Evolutionary conservation across 1,139 yeast genomes (phyloP).

Genomic region (Pichia terricola): DNA sequence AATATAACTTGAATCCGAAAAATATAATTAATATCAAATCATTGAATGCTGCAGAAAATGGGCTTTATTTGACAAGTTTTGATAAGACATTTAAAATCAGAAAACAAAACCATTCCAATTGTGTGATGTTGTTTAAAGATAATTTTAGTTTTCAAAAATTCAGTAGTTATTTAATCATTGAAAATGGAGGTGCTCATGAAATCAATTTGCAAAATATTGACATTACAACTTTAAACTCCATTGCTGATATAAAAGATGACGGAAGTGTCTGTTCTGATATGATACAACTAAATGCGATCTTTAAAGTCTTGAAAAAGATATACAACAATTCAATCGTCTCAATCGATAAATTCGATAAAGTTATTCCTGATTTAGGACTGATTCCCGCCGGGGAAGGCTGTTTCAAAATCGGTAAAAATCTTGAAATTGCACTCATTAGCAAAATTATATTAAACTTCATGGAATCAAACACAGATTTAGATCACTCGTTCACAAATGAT

Average conservation of each 20-base stretch:
- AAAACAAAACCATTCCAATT: slow-evolving; percentile 81
- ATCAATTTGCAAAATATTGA: background rate
- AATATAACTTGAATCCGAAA: too few species aligned
- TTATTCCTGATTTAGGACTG: background rate
- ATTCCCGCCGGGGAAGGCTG: background rate
- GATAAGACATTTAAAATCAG: slow-evolving; percentile 54
- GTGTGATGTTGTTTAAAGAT: slow-evolving; percentile 46
- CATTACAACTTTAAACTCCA: background rate
- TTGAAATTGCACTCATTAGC: background rate
- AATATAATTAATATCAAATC: too few species aligned
- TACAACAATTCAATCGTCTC: background rate
- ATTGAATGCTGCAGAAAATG: too few species aligned
- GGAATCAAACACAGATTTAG: background rate
- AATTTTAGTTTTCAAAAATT: slow-evolving; percentile 4
- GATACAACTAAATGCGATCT: background rate
- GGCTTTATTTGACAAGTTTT: slow-evolving; percentile 27
- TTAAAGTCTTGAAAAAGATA: background rate
- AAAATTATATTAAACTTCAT: too few species aligned
- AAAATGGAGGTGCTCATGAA: background rate
- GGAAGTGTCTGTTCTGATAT: too few species aligned
- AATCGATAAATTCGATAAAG: background rate
- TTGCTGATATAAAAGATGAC: background rate
- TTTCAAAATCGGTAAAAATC: background rate
- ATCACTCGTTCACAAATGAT: background rate
- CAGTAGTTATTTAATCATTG: slow-evolving; percentile 6